A percentile compares a stretch with the other conserved stretches of the same genome.
Evolutionary conservation across 148 eudicot genomes (phyloP).

Genomic region (Rhododendron ferrugineum): DNA sequence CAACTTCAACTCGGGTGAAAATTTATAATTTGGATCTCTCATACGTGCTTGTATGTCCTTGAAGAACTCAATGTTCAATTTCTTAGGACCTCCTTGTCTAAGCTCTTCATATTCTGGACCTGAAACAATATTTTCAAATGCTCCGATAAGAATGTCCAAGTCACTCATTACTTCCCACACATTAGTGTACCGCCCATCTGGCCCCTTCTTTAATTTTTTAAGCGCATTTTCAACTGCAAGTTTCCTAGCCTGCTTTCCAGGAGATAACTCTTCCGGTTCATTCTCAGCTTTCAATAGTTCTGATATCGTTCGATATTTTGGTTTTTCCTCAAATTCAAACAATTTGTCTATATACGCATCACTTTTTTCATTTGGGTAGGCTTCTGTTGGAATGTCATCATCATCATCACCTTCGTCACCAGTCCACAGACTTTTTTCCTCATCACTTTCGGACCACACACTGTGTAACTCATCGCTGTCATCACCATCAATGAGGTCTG

Average conservation of each 20-base stretch:
- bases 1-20: constrained; percentile 77
- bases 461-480: constrained; percentile 84
- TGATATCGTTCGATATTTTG: constrained; percentile 64
- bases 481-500: constrained; percentile 82
- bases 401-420: constrained; percentile 90
- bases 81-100: constrained; percentile 85
- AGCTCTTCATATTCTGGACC: constrained; percentile 97
- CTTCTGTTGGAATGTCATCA: constrained; percentile 76
- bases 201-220: constrained; percentile 88
- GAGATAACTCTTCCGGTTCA: constrained; percentile 85
- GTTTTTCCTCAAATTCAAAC: constrained; percentile 89
- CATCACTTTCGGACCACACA: constrained; percentile 89
- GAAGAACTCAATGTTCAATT: constrained; percentile 76
- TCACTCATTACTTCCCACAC: constrained; percentile 99
- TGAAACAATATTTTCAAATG: constrained; percentile 86
- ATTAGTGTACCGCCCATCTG: constrained; percentile 88
- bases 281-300: constrained; percentile 66
- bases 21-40: constrained; percentile 91
- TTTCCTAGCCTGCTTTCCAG: constrained; percentile 91
- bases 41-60: constrained; percentile 91
- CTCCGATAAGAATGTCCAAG: constrained; percentile 79
- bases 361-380: constrained; percentile 85
- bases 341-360: constrained; percentile 74
- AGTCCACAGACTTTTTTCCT: constrained; percentile 88
- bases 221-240: constrained; percentile 90